Evolutionary conservation across 331 rosid genomes (phyloP), one percentile per base, ranked within the genome.

Genomic region (Quercus lobata): DNA sequence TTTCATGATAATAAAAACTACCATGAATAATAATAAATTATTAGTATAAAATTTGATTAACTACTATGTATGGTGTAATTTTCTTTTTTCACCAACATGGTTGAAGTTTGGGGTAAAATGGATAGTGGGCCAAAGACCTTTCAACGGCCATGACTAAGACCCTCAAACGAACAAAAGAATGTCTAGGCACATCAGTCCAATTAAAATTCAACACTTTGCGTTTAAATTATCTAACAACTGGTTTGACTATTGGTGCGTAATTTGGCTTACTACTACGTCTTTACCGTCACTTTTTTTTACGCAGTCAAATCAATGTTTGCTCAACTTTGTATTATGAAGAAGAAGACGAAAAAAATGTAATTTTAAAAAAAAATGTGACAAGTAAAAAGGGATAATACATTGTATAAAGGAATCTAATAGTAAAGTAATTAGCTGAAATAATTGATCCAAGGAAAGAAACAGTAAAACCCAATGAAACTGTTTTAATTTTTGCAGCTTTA

Each of bases 141-240:
- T 63, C 73, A 66, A 63, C 63, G 55, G 29, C 74, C 68, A 7
- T 21, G 80, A 77, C 34, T 5, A 35, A 54, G 80, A 77, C 80
- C 15, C 57, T 17, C 1, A 77, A 77, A 68, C 80, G 56, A 69
- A 77, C 57, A 35, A 68, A 49, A 57, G 14, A 27, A 34, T 65
- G 25, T 35, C 16, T 37, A 4, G 6, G 53, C 72, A 34, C 18
- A 68, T 60, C 52, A 68, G 4, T 34, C 22, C 8, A 30, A 35
- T 19, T 34, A 6, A 6, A n/a, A 35, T 60, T 25, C 18, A 60
- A 35, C 17, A 6, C 49, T 68, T 34, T 16, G 5, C 22, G n/a
- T 68, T 17, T 6, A 32, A 5, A 68, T 68, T 9, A 17, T 32
- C 25, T 34, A 34, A 30, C 71, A 17, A 65, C 7, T 30, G 44